Percentiles rank a stretch among this genome's conserved stretches.
Evolutionary conservation across 345 rosid genomes (phyloP).

Genomic region (Sonneratia caseolaris): DNA sequence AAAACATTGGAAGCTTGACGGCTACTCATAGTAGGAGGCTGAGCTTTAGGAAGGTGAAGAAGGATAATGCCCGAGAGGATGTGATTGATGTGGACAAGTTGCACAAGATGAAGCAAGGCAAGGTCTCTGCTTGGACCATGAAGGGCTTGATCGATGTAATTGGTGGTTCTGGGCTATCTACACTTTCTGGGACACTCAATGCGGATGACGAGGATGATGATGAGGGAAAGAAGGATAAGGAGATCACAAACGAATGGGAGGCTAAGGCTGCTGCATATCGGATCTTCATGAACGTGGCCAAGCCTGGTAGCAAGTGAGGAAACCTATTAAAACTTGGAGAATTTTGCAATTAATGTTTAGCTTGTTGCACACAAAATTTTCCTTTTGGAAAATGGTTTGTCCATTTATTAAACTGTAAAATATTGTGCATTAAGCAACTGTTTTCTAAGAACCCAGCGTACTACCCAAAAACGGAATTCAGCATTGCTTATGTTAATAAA

Average conservation of each 20-base stretch:
- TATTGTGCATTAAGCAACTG: not conserved
- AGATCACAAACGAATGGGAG: constrained; percentile 64
- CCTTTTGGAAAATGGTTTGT: too few relatives aligned
- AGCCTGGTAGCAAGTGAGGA: constrained; percentile 42
- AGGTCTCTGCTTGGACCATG: constrained; percentile 72
- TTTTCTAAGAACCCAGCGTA: not conserved
- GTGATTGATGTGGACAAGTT: constrained; percentile 60
- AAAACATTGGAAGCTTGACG: constrained; percentile 15
- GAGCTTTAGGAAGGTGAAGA: constrained; percentile 31
- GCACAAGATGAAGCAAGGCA: constrained; percentile 47
- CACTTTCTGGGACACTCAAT: constrained; percentile 28
- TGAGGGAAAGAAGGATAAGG: constrained; percentile 27
- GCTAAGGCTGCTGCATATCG: constrained; percentile 55
- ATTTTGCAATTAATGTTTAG: not conserved
- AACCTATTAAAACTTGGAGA: not conserved
- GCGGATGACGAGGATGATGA: constrained; percentile 31
- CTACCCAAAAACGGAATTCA: too few relatives aligned
- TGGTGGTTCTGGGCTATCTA: constrained; percentile 27
- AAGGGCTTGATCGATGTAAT: constrained; percentile 46
- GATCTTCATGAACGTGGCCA: constrained; percentile 56
- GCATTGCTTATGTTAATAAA: not conserved
- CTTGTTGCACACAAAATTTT: not conserved
- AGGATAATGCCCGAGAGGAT: constrained; percentile 30
- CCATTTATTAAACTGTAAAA: not conserved
- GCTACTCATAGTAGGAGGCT: constrained; percentile 23